Conservation (phyloP, 2,329 filamentous ascomycete species). For the Ophiostoma tasmaniense region DNA sequence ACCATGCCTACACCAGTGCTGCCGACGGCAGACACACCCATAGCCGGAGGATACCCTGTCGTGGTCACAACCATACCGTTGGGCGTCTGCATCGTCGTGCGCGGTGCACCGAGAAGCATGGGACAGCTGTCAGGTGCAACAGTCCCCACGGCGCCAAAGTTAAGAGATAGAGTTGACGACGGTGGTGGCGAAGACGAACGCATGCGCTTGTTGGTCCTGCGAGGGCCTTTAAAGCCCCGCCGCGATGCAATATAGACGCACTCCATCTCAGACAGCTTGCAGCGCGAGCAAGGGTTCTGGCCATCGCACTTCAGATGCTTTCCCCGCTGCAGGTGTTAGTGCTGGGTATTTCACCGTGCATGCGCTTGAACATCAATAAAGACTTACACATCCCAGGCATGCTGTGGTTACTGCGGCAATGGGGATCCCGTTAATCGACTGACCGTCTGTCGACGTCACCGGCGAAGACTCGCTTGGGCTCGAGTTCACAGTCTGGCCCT, state of each 20-base stretch:
- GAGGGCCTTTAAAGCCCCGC: constrained; percentile 62
- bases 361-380: not conserved
- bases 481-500: not conserved
- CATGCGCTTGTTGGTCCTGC: constrained; percentile 42
- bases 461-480: constrained; percentile 14
- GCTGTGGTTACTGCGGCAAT: constrained; percentile 34
- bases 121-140: constrained; percentile 32
- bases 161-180: constrained; percentile 23
- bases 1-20: constrained; percentile 1
- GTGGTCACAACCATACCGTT: constrained; percentile 20
- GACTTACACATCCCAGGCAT: constrained; percentile 47
- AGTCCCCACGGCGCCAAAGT: not conserved
- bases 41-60: not conserved
- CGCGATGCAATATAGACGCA: constrained; percentile 69
- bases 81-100: constrained; percentile 22
- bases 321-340: constrained; percentile 34
- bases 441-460: not conserved
- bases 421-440: not conserved
- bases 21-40: constrained; percentile 7
- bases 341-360: not conserved
- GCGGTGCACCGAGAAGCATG: constrained; percentile 35
- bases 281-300: constrained; percentile 59
- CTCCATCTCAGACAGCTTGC: constrained; percentile 46
- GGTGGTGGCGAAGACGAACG: constrained; percentile 40
- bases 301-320: constrained; percentile 75